phyloP scores from a whole-genome alignment of 441 rosid species.

The Adansonia madagascariensis region DNA sequence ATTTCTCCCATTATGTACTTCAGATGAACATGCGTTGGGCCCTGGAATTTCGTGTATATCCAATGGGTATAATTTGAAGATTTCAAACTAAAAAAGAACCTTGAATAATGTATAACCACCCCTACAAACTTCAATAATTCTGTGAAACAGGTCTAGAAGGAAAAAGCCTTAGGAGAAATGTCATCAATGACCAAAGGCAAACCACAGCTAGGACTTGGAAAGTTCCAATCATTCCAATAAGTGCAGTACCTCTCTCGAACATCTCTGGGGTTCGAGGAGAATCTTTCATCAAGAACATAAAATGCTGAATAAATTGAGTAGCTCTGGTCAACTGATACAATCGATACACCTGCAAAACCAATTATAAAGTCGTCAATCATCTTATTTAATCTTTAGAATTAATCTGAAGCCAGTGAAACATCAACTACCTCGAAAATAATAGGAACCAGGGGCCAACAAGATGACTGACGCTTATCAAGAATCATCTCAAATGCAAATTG shows the following conservation, averaged over 20 bases:
- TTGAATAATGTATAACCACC: conserved; percentile 19
- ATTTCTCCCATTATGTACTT: conserved; percentile 2
- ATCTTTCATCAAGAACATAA: conserved; percentile 69
- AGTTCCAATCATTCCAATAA: conserved; percentile 64
- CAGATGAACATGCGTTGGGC: neutral
- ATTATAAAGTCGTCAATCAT: conserved; percentile 16
- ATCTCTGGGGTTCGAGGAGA: conserved; percentile 54
- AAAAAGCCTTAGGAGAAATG: conserved; percentile 79
- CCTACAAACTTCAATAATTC: conserved; percentile 51
- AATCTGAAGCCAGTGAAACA: neutral
- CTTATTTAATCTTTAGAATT: conserved; percentile 3
- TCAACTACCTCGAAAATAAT: conserved; percentile 76
- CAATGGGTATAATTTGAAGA: neutral
- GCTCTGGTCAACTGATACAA: conserved; percentile 83
- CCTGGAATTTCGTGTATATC: neutral
- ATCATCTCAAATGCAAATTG: conserved; percentile 64
- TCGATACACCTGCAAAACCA: conserved; percentile 68
- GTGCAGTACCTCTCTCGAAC: conserved; percentile 58
- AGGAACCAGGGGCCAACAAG: conserved; percentile 89
- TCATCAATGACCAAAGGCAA: conserved; percentile 84
- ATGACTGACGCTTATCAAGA: conserved; percentile 58
- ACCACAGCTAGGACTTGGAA: conserved; percentile 71
- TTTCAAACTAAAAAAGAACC: neutral
- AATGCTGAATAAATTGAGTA: conserved; percentile 65
- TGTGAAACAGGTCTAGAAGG: conserved; percentile 87